Conservation (phyloP, 176 grass and related monocot genomes). For the Lolium multiflorum region DNA sequence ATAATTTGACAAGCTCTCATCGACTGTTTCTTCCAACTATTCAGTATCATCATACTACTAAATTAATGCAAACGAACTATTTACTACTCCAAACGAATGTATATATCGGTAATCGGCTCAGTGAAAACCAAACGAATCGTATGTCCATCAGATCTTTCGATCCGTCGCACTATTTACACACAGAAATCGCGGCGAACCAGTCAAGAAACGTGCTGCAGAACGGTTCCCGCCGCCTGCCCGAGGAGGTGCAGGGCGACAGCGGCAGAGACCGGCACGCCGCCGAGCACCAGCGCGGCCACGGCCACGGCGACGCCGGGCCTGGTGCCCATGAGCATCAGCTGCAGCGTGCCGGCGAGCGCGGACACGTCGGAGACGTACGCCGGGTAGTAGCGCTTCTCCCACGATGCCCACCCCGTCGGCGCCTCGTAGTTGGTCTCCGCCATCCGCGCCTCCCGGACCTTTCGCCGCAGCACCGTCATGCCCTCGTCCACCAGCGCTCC, state of each 20-base stretch:
- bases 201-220: conserved; percentile 41
- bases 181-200: background rate
- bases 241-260: conserved; percentile 43
- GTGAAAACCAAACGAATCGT: too few species aligned
- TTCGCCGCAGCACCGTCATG: conserved; percentile 72
- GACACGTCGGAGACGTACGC: conserved; percentile 68
- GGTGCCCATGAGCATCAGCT: conserved; percentile 57
- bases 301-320: conserved; percentile 59
- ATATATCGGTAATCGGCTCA: too few species aligned
- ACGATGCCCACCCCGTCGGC: conserved; percentile 57
- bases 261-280: conserved; percentile 60
- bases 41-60: too few species aligned
- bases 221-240: conserved; percentile 3
- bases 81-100: too few species aligned
- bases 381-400: conserved; percentile 75
- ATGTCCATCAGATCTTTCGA: too few species aligned
- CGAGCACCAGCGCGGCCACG: conserved; percentile 34
- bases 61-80: too few species aligned
- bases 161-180: background rate
- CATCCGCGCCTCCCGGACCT: conserved; percentile 59
- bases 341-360: conserved; percentile 54
- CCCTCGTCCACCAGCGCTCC: conserved; percentile 61
- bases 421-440: conserved; percentile 64
- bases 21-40: too few species aligned
- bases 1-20: too few species aligned